Conservation (phyloP, 75 land plant species). For the Sequoia sempervirens region DNA sequence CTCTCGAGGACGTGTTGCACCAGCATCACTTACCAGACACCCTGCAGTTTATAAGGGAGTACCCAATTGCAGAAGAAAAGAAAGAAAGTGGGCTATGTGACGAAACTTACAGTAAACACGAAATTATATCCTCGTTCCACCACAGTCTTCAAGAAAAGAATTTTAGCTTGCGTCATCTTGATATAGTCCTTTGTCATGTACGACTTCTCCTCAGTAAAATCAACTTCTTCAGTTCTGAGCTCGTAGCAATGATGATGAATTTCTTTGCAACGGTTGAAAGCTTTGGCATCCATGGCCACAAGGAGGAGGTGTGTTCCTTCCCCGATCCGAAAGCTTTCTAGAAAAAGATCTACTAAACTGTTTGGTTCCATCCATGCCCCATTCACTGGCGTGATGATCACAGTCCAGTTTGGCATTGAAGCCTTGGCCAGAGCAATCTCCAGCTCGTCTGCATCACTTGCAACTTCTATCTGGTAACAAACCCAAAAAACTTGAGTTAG, state of each 20-base stretch:
- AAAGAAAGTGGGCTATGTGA: too few species aligned
- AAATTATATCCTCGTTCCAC: too few species aligned
- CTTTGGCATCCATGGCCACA: conserved; percentile 55
- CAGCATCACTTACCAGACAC: too few species aligned
- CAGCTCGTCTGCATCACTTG: conserved; percentile 28
- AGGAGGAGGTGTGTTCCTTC: conserved; percentile 64
- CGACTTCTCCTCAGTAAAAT: conserved; percentile 28
- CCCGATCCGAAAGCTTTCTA: conserved; percentile 58
- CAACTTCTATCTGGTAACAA: background rate
- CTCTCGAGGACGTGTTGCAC: too few species aligned
- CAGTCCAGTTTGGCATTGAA: conserved; percentile 53
- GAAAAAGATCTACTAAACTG: conserved; percentile 69
- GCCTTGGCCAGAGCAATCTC: conserved; percentile 31
- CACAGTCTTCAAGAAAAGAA: conserved; percentile 37
- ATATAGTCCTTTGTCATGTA: conserved; percentile 57
- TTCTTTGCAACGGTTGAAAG: conserved; percentile 21
- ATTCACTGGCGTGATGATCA: conserved; percentile 66
- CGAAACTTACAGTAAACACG: too few species aligned
- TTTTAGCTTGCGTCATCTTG: conserved; percentile 84
- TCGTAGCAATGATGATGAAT: conserved; percentile 4
- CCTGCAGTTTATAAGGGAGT: too few species aligned
- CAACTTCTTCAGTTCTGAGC: conserved; percentile 37
- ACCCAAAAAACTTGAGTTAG: too few species aligned
- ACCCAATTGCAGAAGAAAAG: too few species aligned
- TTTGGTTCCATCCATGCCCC: conserved; percentile 53